Evolutionary conservation across 352 stramenopile genomes (phyloP).

Genomic region (Phytophthora capsici): DNA sequence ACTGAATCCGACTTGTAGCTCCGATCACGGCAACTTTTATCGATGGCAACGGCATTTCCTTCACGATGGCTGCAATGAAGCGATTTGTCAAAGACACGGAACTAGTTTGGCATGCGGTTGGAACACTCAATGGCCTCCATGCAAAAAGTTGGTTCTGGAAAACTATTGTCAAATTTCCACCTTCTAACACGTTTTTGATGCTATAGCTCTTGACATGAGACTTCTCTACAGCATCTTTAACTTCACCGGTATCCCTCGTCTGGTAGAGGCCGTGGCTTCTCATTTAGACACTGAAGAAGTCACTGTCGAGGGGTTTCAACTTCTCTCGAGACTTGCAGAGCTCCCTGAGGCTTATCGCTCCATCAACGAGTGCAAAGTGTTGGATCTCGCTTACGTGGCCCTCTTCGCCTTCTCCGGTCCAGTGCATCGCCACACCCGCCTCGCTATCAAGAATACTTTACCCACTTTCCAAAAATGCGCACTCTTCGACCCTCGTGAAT

Average conservation of each 20-base stretch:
- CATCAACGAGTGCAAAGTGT: constrained; percentile 69
- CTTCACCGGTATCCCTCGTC: constrained; percentile 59
- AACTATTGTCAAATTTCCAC: not conserved
- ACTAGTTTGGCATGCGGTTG: constrained; percentile 76
- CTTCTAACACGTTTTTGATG: constrained; percentile 1
- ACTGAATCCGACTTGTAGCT: constrained; percentile 30
- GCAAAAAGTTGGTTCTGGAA: constrained; percentile 47
- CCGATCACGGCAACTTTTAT: constrained; percentile 65
- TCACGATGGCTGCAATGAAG: constrained; percentile 60
- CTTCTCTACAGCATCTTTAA: constrained; percentile 56
- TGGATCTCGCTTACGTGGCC: constrained; percentile 76
- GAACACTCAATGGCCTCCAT: constrained; percentile 72
- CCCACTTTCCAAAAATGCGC: constrained; percentile 74
- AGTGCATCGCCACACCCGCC: constrained; percentile 67
- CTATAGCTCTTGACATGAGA: constrained; percentile 49
- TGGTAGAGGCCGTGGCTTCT: constrained; percentile 69
- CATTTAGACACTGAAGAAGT: constrained; percentile 82
- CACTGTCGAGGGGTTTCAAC: constrained; percentile 73
- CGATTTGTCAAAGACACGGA: constrained; percentile 64
- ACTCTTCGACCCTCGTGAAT: constrained; percentile 59
- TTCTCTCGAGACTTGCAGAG: constrained; percentile 58
- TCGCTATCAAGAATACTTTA: constrained; percentile 71
- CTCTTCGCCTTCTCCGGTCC: constrained; percentile 69
- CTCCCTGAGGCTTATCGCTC: constrained; percentile 52
- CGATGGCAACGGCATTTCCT: constrained; percentile 64